A percentile compares a stretch with the other conserved stretches of the same genome.
Evolutionary conservation across 2,329 filamentous ascomycete species (phyloP).

Genomic region (Claviceps digitariae): DNA sequence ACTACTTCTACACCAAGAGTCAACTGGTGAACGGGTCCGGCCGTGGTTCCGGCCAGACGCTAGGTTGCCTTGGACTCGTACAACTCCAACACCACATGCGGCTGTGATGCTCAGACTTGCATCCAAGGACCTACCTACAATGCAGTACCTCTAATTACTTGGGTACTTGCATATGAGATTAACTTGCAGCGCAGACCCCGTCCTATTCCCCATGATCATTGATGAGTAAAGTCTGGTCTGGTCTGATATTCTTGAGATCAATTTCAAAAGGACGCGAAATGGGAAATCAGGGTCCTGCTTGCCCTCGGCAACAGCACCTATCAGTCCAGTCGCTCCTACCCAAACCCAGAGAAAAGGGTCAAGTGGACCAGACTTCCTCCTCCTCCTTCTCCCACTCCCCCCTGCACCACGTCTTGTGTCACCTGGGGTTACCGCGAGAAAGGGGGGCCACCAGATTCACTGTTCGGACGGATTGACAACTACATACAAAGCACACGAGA

Average conservation of each 20-base stretch:
- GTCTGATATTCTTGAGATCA: background rate
- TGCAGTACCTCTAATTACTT: no score
- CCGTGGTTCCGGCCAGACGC: background rate
- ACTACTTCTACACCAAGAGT: background rate
- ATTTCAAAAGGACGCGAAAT: background rate
- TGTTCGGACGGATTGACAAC: background rate
- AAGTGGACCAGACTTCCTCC: background rate
- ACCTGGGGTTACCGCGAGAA: background rate
- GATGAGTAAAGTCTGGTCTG: background rate
- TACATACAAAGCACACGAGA: no score
- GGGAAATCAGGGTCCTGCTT: background rate
- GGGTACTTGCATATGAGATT: no score
- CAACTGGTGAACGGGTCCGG: constrained; percentile 1
- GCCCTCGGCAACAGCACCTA: background rate
- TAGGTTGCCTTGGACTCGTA: background rate
- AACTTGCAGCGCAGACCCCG: background rate
- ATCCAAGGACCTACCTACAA: no score
- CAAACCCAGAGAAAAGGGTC: background rate
- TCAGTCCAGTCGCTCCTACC: background rate
- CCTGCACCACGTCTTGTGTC: background rate
- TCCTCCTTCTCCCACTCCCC: background rate
- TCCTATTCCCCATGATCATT: background rate
- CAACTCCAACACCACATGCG: background rate
- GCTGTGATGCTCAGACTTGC: background rate
- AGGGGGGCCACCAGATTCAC: background rate